phyloP scores from a whole-genome alignment of 164 flowering plant genomes.

The Tetrastigma voinierianum region DNA sequence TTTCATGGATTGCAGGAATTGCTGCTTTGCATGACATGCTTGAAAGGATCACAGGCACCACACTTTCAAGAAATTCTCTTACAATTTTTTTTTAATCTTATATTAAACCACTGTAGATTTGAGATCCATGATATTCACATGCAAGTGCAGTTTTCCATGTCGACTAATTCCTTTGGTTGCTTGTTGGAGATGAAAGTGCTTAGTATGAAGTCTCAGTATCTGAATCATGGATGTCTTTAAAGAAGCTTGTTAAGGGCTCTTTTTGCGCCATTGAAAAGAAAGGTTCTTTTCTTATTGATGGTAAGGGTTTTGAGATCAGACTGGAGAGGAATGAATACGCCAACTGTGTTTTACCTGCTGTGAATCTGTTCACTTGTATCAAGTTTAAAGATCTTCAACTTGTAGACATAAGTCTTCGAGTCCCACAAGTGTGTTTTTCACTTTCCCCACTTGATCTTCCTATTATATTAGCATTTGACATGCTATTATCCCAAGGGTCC shows the following conservation, averaged over 20 bases:
- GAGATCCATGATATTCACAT: slow-evolving; percentile 40
- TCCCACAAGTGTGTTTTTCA: slow-evolving; percentile 45
- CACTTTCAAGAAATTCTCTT: slow-evolving; percentile 31
- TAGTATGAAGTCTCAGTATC: slow-evolving; percentile 30
- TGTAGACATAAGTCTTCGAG: slow-evolving; percentile 27
- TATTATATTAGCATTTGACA: slow-evolving; percentile 26
- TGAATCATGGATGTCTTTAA: slow-evolving; percentile 34
- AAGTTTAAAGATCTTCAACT: slow-evolving; percentile 51
- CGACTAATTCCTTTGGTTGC: slow-evolving; percentile 31
- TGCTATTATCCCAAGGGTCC: slow-evolving; percentile 26
- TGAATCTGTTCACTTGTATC: slow-evolving; percentile 28
- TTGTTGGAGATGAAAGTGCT: slow-evolving; percentile 41
- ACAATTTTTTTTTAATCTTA: slow-evolving; percentile 35
- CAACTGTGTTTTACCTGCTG: slow-evolving; percentile 27
- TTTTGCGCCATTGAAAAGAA: slow-evolving; percentile 33
- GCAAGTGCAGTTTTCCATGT: slow-evolving; percentile 42
- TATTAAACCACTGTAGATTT: slow-evolving; percentile 48
- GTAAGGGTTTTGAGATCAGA: slow-evolving; percentile 45
- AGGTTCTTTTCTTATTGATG: slow-evolving; percentile 37
- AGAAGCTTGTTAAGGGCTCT: slow-evolving; percentile 46
- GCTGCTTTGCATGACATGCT: slow-evolving; percentile 54
- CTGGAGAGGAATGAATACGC: slow-evolving; percentile 37
- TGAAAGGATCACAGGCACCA: slow-evolving; percentile 34
- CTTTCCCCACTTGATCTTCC: slow-evolving; percentile 56
- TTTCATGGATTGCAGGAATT: slow-evolving; percentile 51